Percentiles rank a stretch among this genome's conserved stretches.
Evolutionary conservation across 768 basidiomycete species (phyloP).

Genomic region (Mycena kentingensis): DNA sequence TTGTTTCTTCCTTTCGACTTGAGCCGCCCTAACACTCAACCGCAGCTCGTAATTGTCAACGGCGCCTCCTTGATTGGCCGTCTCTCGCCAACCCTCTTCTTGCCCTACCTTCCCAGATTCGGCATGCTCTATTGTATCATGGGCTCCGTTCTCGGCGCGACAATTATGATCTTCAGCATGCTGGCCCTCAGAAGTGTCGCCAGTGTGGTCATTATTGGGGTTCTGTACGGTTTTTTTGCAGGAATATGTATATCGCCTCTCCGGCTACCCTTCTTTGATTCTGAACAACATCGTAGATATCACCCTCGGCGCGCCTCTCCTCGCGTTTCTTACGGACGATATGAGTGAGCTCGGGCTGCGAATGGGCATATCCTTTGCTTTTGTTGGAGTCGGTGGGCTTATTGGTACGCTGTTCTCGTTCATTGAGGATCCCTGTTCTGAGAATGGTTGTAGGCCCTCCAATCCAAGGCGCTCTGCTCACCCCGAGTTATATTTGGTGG

Average conservation of each 20-base stretch:
- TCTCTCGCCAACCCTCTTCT: slow-evolving; percentile 36
- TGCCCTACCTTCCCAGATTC: slow-evolving; percentile 14
- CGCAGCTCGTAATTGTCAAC: slow-evolving; percentile 41
- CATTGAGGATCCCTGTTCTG: background rate
- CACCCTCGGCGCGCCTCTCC: slow-evolving; percentile 32
- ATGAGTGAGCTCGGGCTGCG: slow-evolving; percentile 36
- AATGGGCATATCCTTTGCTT: slow-evolving; percentile 28
- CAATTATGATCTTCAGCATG: slow-evolving; percentile 35
- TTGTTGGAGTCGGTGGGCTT: background rate
- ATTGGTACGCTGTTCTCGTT: background rate
- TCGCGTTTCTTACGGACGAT: slow-evolving; percentile 33
- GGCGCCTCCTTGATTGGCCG: slow-evolving; percentile 40
- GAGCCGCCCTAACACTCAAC: background rate
- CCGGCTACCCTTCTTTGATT: slow-evolving; percentile 3
- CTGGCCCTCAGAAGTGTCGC: slow-evolving; percentile 30
- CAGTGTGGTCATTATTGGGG: slow-evolving; percentile 29
- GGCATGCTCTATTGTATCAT: slow-evolving; percentile 34
- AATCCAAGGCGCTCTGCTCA: slow-evolving; percentile 40
- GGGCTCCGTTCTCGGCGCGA: slow-evolving; percentile 22
- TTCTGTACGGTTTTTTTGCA: slow-evolving; percentile 35
- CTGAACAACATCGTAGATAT: slow-evolving; percentile 26
- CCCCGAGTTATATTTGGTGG: slow-evolving; percentile 42
- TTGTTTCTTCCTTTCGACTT: background rate
- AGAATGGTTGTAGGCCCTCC: slow-evolving; percentile 33
- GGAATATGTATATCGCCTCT: slow-evolving; percentile 31